A percentile compares a stretch with the other conserved stretches of the same genome.
Evolutionary conservation across 441 rosid species (phyloP).

Genomic region (Gossypium gossypioides): DNA sequence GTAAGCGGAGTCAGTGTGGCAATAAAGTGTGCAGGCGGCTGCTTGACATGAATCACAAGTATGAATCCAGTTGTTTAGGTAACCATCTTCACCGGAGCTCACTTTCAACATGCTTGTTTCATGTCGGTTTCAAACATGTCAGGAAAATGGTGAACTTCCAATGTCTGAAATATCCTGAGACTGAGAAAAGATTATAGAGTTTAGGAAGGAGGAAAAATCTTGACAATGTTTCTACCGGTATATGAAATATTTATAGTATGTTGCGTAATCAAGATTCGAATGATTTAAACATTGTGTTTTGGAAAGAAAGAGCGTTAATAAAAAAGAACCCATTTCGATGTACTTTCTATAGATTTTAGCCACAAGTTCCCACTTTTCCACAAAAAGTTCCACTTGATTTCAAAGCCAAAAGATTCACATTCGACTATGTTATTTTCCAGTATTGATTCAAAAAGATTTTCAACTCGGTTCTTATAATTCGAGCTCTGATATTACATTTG

Average conservation of each 20-base stretch:
- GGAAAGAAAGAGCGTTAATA: not conserved
- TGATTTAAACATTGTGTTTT: not conserved
- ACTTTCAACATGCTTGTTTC: conserved; percentile 17
- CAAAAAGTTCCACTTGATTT: not conserved
- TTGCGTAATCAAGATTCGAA: not conserved
- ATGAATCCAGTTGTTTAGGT: conserved; percentile 8
- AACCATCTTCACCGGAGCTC: conserved; percentile 7
- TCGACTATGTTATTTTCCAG: not conserved
- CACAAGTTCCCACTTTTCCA: conserved; percentile 5
- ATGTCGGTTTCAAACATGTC: not conserved
- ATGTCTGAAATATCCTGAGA: not conserved
- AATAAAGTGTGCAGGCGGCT: conserved; percentile 21
- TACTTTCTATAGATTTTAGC: not conserved
- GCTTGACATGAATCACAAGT: conserved; percentile 22
- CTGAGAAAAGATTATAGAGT: not conserved
- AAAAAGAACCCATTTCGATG: not conserved
- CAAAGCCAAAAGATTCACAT: conserved; percentile 12
- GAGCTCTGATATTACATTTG: too few species aligned
- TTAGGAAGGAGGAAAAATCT: not conserved
- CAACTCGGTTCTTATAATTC: not conserved
- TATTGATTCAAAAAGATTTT: too few species aligned
- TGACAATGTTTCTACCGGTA: not conserved
- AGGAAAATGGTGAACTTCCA: not conserved
- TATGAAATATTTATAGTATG: not conserved
- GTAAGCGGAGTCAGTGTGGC: conserved; percentile 22